Conservation (phyloP, 177 flowering plant species). For the Tripterygium wilfordii region DNA sequence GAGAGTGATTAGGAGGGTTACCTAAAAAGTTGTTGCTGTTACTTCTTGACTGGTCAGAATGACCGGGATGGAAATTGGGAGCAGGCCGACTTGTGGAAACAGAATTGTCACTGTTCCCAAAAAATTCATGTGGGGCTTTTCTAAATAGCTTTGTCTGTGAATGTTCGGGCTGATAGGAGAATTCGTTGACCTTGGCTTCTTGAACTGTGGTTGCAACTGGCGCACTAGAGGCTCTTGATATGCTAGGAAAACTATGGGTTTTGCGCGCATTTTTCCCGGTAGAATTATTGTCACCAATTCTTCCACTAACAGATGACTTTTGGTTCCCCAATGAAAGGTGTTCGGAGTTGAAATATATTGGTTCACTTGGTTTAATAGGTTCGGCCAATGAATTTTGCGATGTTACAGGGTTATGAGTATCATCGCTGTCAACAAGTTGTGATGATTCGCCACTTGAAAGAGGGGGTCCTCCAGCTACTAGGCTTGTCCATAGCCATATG, state of each 20-base stretch:
- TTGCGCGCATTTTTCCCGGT: slow-evolving; percentile 39
- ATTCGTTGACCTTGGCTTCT: slow-evolving; percentile 23
- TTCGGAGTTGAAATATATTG: no score
- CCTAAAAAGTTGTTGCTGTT: slow-evolving; percentile 17
- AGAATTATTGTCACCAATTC: slow-evolving; percentile 27
- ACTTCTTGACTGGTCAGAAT: slow-evolving; percentile 31
- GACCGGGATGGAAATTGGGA: slow-evolving; percentile 24
- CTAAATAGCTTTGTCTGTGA: slow-evolving; percentile 30
- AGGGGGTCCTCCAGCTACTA: slow-evolving; percentile 69
- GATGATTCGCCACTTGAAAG: slow-evolving; percentile 33
- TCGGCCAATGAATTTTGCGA: slow-evolving; percentile 15
- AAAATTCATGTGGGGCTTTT: slow-evolving; percentile 51
- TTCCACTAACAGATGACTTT: slow-evolving; percentile 22
- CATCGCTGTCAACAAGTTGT: slow-evolving; percentile 20
- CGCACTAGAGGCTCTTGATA: slow-evolving; percentile 28
- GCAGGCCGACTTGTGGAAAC: slow-evolving; percentile 27
- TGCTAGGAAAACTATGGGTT: slow-evolving; percentile 31
- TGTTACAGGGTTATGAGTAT: slow-evolving; percentile 13
- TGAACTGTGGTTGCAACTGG: slow-evolving; percentile 18
- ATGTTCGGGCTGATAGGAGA: slow-evolving; percentile 27
- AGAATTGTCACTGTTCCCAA: slow-evolving; percentile 28
- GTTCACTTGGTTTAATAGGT: slow-evolving; percentile 14
- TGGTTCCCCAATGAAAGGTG: slow-evolving; percentile 24
- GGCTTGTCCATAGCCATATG: slow-evolving; percentile 94
- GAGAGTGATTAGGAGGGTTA: slow-evolving; percentile 25